phyloP scores from a whole-genome alignment of 2,329 filamentous ascomycete species.

The Chrysosporium queenslandicum region DNA sequence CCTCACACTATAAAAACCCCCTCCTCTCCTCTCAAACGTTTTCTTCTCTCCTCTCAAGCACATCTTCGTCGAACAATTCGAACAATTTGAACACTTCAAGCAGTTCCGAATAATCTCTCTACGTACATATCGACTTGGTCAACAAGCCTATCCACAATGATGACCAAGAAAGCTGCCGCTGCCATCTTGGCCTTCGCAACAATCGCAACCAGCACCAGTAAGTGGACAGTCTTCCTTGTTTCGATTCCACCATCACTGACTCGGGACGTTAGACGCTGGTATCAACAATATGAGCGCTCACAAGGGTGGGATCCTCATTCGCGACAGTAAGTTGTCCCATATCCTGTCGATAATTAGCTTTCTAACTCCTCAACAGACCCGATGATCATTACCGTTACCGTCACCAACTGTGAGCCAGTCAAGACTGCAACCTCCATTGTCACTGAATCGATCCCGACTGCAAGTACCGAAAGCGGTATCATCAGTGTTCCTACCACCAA shows the following conservation, averaged over 20 bases:
- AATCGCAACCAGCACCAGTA: conserved; percentile 18
- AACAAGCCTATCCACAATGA: too few relatives aligned
- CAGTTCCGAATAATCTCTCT: too few relatives aligned
- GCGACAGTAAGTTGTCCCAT: conserved; percentile 10
- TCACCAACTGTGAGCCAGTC: conserved; percentile 16
- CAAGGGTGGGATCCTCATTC: conserved; percentile 1
- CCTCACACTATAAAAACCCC: conserved; percentile 13
- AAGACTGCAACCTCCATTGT: neutral
- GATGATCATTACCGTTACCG: conserved; percentile 21
- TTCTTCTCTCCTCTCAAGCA: conserved; percentile 9
- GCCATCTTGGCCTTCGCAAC: conserved; percentile 19
- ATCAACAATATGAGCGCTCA: neutral
- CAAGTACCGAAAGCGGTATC: too few relatives aligned
- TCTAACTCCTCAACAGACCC: neutral
- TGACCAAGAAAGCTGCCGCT: too few relatives aligned
- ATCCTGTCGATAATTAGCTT: neutral
- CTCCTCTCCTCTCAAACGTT: conserved; percentile 3
- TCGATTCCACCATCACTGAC: neutral
- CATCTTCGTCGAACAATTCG: too few relatives aligned
- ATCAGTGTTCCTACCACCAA: neutral
- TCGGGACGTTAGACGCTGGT: neutral
- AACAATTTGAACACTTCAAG: too few relatives aligned
- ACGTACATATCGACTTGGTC: too few relatives aligned
- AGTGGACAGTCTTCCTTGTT: conserved; percentile 8
- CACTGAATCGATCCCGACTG: neutral